Evolutionary conservation across 106 monocot species (phyloP).

Genomic region (Dendrobium chrysotoxum): DNA sequence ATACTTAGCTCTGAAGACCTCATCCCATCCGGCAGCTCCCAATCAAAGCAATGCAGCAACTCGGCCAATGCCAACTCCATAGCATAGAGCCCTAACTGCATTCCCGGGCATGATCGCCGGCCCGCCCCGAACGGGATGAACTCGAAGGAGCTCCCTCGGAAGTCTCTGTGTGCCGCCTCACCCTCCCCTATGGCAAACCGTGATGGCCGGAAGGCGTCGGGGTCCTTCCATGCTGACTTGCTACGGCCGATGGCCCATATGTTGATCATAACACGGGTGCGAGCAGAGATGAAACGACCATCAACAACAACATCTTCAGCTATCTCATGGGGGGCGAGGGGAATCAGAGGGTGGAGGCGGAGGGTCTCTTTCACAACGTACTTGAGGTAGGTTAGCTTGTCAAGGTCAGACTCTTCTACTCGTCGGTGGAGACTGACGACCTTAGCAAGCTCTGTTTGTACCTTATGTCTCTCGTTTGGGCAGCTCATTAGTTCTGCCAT

Average conservation of each 20-base stretch:
- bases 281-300: conserved; percentile 29
- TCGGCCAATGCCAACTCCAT: conserved; percentile 30
- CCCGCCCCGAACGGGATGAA: conserved; percentile 51
- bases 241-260: conserved; percentile 48
- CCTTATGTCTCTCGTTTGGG: conserved; percentile 27
- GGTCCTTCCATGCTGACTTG: conserved; percentile 33
- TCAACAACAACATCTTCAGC: conserved; percentile 31
- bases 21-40: conserved; percentile 41
- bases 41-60: conserved; percentile 37
- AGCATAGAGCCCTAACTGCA: conserved; percentile 34
- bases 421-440: conserved; percentile 37
- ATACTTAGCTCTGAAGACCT: conserved; percentile 31
- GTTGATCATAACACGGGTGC: conserved; percentile 47
- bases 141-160: conserved; percentile 41
- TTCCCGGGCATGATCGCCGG: conserved; percentile 41
- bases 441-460: conserved; percentile 34
- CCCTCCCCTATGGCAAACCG: conserved; percentile 21
- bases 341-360: conserved; percentile 61
- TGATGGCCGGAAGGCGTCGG: conserved; percentile 30
- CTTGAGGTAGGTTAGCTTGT: conserved; percentile 38
- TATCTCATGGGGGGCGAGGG: conserved; percentile 46
- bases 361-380: conserved; percentile 50
- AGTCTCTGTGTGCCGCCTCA: conserved; percentile 22
- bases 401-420: conserved; percentile 38
- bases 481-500: conserved; percentile 53